phyloP scores from a whole-genome alignment of 176 grass and related monocot genomes.

The Alopecurus myosuroides region DNA sequence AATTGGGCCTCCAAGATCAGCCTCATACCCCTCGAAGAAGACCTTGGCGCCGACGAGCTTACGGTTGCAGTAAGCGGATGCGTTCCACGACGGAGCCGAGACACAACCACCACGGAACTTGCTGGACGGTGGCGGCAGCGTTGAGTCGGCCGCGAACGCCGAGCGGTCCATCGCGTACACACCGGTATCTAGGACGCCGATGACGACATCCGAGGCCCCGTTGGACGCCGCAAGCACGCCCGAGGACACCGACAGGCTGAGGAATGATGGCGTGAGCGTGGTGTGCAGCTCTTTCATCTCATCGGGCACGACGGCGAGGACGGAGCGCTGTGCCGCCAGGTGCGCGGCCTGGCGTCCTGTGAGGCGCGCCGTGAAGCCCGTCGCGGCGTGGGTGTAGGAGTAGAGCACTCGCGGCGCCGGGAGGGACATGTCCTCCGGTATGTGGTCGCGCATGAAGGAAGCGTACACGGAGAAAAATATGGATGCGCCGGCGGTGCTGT shows the following conservation, averaged over 20 bases:
- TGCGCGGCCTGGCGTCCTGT: slow-evolving; percentile 29
- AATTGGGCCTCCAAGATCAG: not conserved
- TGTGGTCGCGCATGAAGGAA: not conserved
- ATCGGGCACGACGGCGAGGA: slow-evolving; percentile 40
- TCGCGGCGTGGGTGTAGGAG: slow-evolving; percentile 22
- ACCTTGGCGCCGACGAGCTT: slow-evolving; percentile 49
- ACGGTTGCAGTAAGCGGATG: slow-evolving; percentile 35
- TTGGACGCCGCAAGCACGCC: slow-evolving; percentile 22
- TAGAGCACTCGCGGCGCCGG: not conserved
- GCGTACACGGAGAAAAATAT: not conserved
- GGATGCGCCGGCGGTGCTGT: not conserved
- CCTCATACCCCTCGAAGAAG: not conserved
- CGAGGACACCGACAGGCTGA: slow-evolving; percentile 16
- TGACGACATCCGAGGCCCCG: slow-evolving; percentile 13
- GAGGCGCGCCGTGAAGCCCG: slow-evolving; percentile 40
- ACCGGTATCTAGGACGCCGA: not conserved
- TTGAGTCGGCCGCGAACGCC: not conserved
- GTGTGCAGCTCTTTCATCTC: slow-evolving; percentile 6
- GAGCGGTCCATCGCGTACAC: not conserved
- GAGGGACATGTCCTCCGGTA: not conserved
- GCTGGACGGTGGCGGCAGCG: not conserved
- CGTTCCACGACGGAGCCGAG: slow-evolving; percentile 33
- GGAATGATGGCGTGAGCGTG: slow-evolving; percentile 32
- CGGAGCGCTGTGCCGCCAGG: slow-evolving; percentile 17
- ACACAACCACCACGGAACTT: not conserved